Evolutionary conservation across 192 early-diverging fungal genomes (phyloP), one percentile per base, ranked within the genome.

Genomic region (Coemansia sp.): DNA sequence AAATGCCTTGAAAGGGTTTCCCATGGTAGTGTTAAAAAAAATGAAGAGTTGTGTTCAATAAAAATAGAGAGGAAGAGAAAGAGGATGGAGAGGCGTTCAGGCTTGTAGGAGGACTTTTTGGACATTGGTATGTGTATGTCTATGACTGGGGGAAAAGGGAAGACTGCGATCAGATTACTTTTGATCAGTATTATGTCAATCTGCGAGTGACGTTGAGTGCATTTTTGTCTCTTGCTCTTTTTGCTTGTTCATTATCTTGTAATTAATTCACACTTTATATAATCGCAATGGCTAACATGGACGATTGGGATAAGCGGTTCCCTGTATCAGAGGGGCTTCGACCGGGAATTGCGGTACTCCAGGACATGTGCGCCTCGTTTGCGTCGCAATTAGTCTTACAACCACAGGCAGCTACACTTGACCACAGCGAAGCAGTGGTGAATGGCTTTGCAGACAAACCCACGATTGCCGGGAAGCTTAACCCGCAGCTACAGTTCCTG

Each of bases 201-300:
- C 36, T 46, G 44, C 1, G 4, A 46, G 12, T 46, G 44, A 46
- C 44, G 44, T 46, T 46, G 27, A 27, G 1, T 27, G 27, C 27
- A 27, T 15, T 47, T 47, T 15, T n/a, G 12, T 47, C 46, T 47
- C 16, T 27, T 27, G 1, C 27, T 27, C 27, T 27, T 27, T 27
- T 46, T 18, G 44, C 18, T 46, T 46, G 13, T 89, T 82, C 55
- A 93, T 73, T 58, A 92, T 89, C 66, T 94, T 77, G 65, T 95
- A 38, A 38, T 38, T 38, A 38, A 38, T 38, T 38, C 93, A 2
- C 50, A 34, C 34, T 66, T 61, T 93, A 69, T n/a, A 92, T 70
- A 8, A 53, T 24, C 16, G 16, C 12, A 57, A 57, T 57, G 53
- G 29, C 53, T 57, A 31, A 31, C 33, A 16, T 18, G 13, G 74